Evolutionary conservation across 257 asterid species (phyloP).

Genomic region (Asclepias syriaca): DNA sequence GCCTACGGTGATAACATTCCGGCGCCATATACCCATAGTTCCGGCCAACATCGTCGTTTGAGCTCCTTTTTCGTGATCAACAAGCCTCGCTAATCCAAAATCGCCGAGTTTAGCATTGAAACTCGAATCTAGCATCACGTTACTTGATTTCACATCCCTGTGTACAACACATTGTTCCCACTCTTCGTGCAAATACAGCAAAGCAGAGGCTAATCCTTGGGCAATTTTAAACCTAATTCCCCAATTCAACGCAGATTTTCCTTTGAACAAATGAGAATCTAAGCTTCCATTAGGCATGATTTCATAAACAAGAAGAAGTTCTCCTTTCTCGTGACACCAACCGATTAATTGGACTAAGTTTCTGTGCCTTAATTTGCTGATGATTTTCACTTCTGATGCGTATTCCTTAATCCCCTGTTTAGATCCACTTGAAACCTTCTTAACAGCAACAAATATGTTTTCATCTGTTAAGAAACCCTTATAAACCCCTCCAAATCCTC

Average conservation of each 20-base stretch:
- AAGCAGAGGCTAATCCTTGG: conserved; percentile 32
- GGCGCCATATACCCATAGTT: conserved; percentile 42
- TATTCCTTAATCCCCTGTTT: conserved; percentile 49
- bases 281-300: conserved; percentile 43
- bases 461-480: conserved; percentile 22
- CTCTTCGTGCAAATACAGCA: conserved; percentile 39
- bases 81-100: conserved; percentile 44
- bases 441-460: conserved; percentile 28
- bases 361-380: conserved; percentile 40
- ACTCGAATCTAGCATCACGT: conserved; percentile 37
- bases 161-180: conserved; percentile 45
- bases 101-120: conserved; percentile 45
- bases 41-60: conserved; percentile 38
- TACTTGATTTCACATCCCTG: conserved; percentile 40
- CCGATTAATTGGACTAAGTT: conserved; percentile 50
- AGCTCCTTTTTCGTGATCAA: conserved; percentile 40
- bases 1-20: conserved; percentile 29
- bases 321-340: conserved; percentile 45
- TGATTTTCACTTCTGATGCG: conserved; percentile 50
- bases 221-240: conserved; percentile 30
- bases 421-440: conserved; percentile 36
- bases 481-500: conserved; percentile 45
- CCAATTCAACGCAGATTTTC: conserved; percentile 15
- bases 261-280: conserved; percentile 26
- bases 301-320: conserved; percentile 43